Percentiles rank a stretch among this genome's conserved stretches.
Conservation (phyloP, 2,329 filamentous ascomycete genomes). For the Penicillium corylophilum region DNA sequence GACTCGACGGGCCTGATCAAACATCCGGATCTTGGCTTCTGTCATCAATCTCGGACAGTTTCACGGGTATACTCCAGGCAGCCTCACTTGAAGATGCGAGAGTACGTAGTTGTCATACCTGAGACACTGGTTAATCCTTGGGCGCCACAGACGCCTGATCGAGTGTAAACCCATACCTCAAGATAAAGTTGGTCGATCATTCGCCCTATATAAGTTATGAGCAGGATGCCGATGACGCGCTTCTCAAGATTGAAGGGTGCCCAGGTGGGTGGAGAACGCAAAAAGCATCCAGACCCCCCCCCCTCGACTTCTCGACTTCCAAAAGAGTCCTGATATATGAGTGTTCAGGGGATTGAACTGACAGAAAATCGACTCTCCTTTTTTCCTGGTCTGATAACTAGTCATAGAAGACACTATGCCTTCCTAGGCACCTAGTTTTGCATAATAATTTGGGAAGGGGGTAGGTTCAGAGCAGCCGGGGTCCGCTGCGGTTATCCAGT, state of each 20-base stretch:
- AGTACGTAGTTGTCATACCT: neutral
- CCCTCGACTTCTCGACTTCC: neutral
- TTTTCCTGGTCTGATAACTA: too few relatives aligned
- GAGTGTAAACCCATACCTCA: neutral
- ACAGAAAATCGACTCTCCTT: too few relatives aligned
- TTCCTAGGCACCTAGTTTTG: too few relatives aligned
- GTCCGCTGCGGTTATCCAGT: neutral
- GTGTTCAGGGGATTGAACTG: too few relatives aligned
- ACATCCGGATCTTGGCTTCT: neutral
- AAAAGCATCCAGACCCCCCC: neutral
- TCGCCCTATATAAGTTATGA: neutral
- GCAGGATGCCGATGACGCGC: neutral
- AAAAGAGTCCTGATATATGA: too few relatives aligned
- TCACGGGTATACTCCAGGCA: neutral
- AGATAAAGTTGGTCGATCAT: neutral
- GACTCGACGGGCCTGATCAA: neutral
- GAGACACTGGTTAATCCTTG: neutral
- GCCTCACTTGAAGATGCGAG: neutral
- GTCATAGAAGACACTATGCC: too few relatives aligned
- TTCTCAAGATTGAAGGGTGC: neutral
- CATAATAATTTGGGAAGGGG: neutral
- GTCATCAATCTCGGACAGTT: neutral
- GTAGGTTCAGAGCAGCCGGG: neutral
- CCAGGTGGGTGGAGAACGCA: neutral
- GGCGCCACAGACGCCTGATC: neutral